Conservation (phyloP, 2,329 filamentous ascomycete species). For the Ophiosphaerella narmari region DNA sequence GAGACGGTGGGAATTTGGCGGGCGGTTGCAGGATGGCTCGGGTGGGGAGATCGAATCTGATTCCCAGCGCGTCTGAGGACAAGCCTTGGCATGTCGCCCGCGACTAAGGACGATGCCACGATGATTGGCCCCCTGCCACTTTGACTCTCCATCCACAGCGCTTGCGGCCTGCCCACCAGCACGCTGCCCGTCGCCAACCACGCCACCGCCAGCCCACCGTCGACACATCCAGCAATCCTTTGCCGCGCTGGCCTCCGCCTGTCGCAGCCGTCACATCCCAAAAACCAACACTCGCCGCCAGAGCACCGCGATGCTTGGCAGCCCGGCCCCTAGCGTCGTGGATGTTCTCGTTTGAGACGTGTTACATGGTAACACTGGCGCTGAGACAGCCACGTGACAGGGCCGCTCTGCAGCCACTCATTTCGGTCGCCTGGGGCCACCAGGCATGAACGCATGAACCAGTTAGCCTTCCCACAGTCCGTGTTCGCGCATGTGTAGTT, state of each 20-base stretch:
- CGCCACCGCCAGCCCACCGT: conserved; percentile 37
- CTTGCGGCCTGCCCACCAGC: conserved; percentile 28
- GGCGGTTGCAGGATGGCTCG: conserved; percentile 42
- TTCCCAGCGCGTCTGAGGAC: conserved; percentile 42
- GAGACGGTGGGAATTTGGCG: conserved; percentile 37
- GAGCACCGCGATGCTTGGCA: conserved; percentile 11
- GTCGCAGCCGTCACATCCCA: neutral
- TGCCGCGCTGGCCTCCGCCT: neutral
- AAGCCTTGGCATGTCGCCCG: conserved; percentile 34
- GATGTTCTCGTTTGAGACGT: conserved; percentile 42
- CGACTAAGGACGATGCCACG: conserved; percentile 12
- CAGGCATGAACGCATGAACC: conserved; percentile 45
- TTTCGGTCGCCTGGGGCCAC: conserved; percentile 14
- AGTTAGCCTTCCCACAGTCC: conserved; percentile 29
- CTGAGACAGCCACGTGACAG: conserved; percentile 45
- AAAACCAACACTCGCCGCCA: conserved; percentile 12
- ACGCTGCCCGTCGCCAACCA: conserved; percentile 27
- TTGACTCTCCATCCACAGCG: conserved; percentile 41
- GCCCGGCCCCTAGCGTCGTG: conserved; percentile 16
- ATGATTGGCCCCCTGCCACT: conserved; percentile 38
- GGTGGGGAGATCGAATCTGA: conserved; percentile 46
- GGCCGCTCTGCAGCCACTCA: conserved; percentile 23
- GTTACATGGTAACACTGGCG: conserved; percentile 41
- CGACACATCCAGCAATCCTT: conserved; percentile 17
- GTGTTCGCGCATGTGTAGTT: conserved; percentile 39